phyloP scores from a whole-genome alignment of 768 basidiomycete species.

The Tephrocybe sp. region DNA sequence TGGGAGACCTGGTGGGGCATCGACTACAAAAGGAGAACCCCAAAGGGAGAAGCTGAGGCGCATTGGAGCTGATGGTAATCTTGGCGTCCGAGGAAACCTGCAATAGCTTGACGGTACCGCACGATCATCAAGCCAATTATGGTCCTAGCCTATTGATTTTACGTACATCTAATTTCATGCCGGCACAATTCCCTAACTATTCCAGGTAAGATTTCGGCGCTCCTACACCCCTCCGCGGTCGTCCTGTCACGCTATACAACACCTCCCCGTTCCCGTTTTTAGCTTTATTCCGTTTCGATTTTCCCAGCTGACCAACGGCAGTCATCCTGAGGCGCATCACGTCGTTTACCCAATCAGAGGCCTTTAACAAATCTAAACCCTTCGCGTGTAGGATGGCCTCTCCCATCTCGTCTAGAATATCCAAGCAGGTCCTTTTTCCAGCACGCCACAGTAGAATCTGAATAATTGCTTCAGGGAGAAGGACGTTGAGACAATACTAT shows the following conservation, averaged over 20 bases:
- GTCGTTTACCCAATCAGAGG: slow-evolving; percentile 73
- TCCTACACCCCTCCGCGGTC: slow-evolving; percentile 25
- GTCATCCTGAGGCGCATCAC: slow-evolving; percentile 43
- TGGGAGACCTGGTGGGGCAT: too few species aligned
- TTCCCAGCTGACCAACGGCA: slow-evolving; percentile 26
- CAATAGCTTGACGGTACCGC: too few species aligned
- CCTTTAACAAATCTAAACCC: slow-evolving; percentile 45
- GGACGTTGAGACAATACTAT: slow-evolving; percentile 72
- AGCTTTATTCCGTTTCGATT: slow-evolving; percentile 15
- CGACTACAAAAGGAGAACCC: too few species aligned
- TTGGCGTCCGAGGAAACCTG: too few species aligned
- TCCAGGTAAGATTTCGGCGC: slow-evolving; percentile 27
- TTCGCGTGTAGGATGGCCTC: slow-evolving; percentile 55
- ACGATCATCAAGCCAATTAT: too few species aligned
- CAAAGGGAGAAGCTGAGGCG: too few species aligned
- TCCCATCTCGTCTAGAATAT: slow-evolving; percentile 50
- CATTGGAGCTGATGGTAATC: too few species aligned
- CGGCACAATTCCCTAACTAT: too few species aligned
- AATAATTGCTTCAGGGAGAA: slow-evolving; percentile 69
- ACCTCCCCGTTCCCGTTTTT: slow-evolving; percentile 3
- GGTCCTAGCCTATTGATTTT: too few species aligned
- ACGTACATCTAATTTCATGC: too few species aligned
- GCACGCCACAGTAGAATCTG: slow-evolving; percentile 76
- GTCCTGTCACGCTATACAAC: slow-evolving; percentile 14
- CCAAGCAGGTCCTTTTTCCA: slow-evolving; percentile 51